Evolutionary conservation across 371 early-diverging fungal species (phyloP).

Genomic region (Paraphysoderma sedebokerense): DNA sequence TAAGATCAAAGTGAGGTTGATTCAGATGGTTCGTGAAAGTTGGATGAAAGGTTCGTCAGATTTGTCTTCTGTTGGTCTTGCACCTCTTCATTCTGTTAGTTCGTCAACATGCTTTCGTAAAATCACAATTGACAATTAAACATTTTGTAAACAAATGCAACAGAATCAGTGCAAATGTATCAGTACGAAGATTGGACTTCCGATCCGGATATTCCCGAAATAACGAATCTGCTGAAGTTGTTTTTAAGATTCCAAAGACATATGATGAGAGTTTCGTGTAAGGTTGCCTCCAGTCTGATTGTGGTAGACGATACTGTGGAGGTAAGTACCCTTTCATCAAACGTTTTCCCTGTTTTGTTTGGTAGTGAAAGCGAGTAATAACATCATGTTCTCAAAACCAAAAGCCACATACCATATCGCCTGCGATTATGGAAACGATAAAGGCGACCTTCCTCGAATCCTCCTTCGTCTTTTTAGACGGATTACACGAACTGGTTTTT

Average conservation of each 20-base stretch:
- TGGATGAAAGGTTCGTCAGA: conserved; percentile 35
- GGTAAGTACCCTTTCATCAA: not conserved
- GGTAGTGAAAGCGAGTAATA: not conserved
- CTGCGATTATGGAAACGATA: not conserved
- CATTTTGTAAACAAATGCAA: conserved; percentile 4
- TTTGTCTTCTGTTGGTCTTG: conserved; percentile 7
- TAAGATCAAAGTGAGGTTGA: conserved; percentile 29
- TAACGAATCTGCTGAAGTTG: conserved; percentile 29
- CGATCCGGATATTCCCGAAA: conserved; percentile 47
- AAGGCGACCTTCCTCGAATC: not conserved
- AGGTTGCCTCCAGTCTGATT: conserved; percentile 1
- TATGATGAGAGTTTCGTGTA: conserved; percentile 26
- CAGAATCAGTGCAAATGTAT: conserved; percentile 61
- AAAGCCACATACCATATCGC: too few species aligned
- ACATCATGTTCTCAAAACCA: not conserved
- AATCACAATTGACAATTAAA: conserved; percentile 5
- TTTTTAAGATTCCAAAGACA: conserved; percentile 55
- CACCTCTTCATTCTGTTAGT: conserved; percentile 5
- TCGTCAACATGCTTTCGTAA: too few species aligned
- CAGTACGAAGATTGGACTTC: conserved; percentile 73
- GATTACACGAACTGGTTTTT: not conserved
- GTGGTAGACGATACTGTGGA: not conserved
- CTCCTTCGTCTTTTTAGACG: not conserved
- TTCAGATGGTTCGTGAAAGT: conserved; percentile 27
- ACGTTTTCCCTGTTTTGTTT: conserved; percentile 7